Percentiles rank a stretch among this genome's conserved stretches.
Conservation (phyloP, 208 protist genomes). For the Baffinella frigidus region DNA sequence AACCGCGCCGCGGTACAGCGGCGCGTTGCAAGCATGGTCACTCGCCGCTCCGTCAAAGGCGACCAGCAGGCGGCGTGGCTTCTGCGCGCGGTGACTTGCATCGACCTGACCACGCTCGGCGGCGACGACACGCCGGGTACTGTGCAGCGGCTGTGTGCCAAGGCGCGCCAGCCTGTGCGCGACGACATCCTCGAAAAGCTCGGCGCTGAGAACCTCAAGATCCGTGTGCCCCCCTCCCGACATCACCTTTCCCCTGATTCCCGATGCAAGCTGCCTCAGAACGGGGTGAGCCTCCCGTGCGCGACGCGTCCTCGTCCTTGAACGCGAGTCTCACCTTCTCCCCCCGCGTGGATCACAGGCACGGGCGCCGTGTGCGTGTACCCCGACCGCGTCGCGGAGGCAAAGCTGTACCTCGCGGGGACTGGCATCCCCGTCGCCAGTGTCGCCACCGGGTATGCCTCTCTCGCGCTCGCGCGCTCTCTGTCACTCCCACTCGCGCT, state of each 20-base stretch:
- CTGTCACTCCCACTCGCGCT: too few species aligned
- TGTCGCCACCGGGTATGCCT: constrained; percentile 61
- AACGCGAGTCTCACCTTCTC: too few species aligned
- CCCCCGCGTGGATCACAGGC: too few species aligned
- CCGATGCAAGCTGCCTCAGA: too few species aligned
- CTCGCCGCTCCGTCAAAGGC: constrained; percentile 18
- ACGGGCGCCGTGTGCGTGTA: constrained; percentile 67
- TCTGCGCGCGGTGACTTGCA: constrained; percentile 4
- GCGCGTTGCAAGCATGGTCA: background rate
- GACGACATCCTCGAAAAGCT: background rate
- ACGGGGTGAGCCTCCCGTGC: background rate
- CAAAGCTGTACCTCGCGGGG: background rate
- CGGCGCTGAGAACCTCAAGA: background rate
- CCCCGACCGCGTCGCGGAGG: constrained; percentile 33
- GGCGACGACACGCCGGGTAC: constrained; percentile 60
- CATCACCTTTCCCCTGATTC: too few species aligned
- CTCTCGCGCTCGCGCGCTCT: too few species aligned
- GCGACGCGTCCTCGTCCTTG: background rate
- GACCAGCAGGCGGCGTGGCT: constrained; percentile 35
- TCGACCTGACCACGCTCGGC: constrained; percentile 55
- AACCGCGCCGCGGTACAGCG: background rate
- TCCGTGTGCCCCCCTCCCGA: too few species aligned
- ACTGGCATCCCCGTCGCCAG: constrained; percentile 50
- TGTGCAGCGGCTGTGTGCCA: constrained; percentile 40
- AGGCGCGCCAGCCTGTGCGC: background rate